These are phyloP conservation scores for Trichosporon sp. DNA, from an alignment of 1,284 basidiomycete species.

Conservation along the genomic window DNA sequence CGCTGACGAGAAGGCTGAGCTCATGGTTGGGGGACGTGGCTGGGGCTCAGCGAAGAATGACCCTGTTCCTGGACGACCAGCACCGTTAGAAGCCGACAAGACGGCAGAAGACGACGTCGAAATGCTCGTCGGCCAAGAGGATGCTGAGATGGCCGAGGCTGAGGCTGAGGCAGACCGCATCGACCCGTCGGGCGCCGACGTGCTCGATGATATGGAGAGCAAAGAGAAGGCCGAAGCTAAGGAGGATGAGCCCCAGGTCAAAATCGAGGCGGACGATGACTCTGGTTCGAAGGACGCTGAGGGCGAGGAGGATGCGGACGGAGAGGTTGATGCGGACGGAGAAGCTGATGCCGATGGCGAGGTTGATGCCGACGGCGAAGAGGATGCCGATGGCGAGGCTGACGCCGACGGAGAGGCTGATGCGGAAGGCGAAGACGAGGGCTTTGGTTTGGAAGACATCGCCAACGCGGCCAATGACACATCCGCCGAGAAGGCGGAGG, in stretches of 20 bases:
- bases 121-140: conserved; percentile 35
- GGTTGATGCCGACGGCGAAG: conserved; percentile 34
- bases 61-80: conserved; percentile 28
- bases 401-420: conserved; percentile 23
- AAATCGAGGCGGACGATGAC: conserved; percentile 28
- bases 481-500: conserved; percentile 6
- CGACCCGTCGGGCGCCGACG: conserved; percentile 29
- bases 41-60: conserved; percentile 36
- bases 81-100: conserved; percentile 9
- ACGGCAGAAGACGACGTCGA: conserved; percentile 44
- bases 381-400: conserved; percentile 40
- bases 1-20: conserved; percentile 61
- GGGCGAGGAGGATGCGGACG: conserved; percentile 19
- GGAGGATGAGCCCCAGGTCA: conserved; percentile 29
- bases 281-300: conserved; percentile 12
- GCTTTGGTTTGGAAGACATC: conserved; percentile 31
- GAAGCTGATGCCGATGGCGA: conserved; percentile 11
- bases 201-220: conserved; percentile 34
- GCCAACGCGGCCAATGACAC: conserved; percentile 12
- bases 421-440: conserved; percentile 35
- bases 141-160: conserved; percentile 19
- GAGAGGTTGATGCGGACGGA: conserved; percentile 14
- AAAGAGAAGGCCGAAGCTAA: conserved; percentile 26
- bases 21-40: conserved; percentile 55
- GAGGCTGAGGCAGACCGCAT: conserved; percentile 22